These are phyloP conservation scores for Thelonectria olida DNA, from an alignment of 2,329 filamentous ascomycete species.

Conservation along the genomic window DNA sequence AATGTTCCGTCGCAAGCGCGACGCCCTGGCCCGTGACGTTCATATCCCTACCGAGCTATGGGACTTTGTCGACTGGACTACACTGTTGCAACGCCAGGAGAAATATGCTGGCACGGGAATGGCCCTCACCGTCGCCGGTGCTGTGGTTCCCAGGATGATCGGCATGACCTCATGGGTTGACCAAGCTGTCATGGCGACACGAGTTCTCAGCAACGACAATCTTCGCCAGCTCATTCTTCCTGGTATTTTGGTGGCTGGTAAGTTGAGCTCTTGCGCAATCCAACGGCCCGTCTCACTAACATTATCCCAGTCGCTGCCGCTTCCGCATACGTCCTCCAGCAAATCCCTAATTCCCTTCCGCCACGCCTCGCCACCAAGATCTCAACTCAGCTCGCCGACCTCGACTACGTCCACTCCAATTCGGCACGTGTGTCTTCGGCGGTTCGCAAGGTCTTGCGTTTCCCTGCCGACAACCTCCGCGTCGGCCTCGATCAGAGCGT, in stretches of 20 bases:
- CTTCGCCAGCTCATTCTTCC: conserved; percentile 83
- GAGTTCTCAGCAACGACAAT: conserved; percentile 82
- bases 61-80: conserved; percentile 92
- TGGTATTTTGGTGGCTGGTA: conserved; percentile 80
- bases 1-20: conserved; percentile 89
- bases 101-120: conserved; percentile 94
- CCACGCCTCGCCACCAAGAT: conserved; percentile 87
- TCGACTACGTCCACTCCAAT: conserved; percentile 95
- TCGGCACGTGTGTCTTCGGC: conserved; percentile 83
- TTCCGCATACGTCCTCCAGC: conserved; percentile 81
- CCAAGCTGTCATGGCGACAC: conserved; percentile 82
- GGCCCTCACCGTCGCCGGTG: conserved; percentile 90
- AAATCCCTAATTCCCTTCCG: conserved; percentile 90
- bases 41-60: conserved; percentile 87
- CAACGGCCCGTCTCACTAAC: conserved; percentile 12
- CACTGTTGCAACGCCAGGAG: conserved; percentile 87
- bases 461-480: conserved; percentile 86
- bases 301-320: conserved; percentile 71
- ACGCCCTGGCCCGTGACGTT: conserved; percentile 84
- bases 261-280: conserved; percentile 49
- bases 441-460: conserved; percentile 87
- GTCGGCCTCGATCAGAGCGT: conserved; percentile 85
- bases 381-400: conserved; percentile 77
- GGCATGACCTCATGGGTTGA: conserved; percentile 91
- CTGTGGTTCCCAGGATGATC: conserved; percentile 82